Evolutionary conservation across 345 rosid species (phyloP), one percentile per base, ranked within the genome.

Genomic region (Camelina neglecta): DNA sequence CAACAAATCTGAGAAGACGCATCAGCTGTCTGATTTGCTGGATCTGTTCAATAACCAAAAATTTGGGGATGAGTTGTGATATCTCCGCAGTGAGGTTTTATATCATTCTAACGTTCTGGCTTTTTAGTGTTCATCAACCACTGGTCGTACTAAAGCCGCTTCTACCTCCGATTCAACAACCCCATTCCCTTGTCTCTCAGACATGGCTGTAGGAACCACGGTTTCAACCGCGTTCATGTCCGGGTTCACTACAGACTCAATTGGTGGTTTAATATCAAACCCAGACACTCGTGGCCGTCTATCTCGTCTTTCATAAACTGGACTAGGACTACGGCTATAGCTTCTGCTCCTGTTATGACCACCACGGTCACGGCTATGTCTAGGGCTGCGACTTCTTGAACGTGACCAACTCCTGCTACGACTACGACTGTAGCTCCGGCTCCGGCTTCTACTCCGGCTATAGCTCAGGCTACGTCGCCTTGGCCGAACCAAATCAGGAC

Each of bases 401-500:
- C 82, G 75, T 69, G 88, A 81, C 72, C 88, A 69, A 65, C 86
- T 79, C 69, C 88, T 39, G 45, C 85, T 84, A 8, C 85, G 50
- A 38, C 89, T 83, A 7, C 87, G 55, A 31, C 93, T 87, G 31
- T 82, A 10, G 29, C 89, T 84, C 7, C 71, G 16, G 56, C 89
- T 81, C 2, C 87, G 59, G 44, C 86, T 82, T 1, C 87, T 55
- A 35, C 86, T 80, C 2, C 84, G 67, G 15, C 88, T 83, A n/a
- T 75, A 71, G 78, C 90, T 82, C 5, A 79, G 77, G 45, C 91
- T 85, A 57, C 73, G 26, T 16, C 87, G 82, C 81, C 87, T 75
- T 29, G 90, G 85, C 35, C 88, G 74, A 54, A 85, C 89, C 78
- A 84, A 81, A 3, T 87, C 88, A 33, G 93, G 96, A 80, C 97